Evolutionary conservation across 2,329 filamentous ascomycete species (phyloP), one percentile per base, ranked within the genome.

Genomic region (Drechslerella coelobrocha): DNA sequence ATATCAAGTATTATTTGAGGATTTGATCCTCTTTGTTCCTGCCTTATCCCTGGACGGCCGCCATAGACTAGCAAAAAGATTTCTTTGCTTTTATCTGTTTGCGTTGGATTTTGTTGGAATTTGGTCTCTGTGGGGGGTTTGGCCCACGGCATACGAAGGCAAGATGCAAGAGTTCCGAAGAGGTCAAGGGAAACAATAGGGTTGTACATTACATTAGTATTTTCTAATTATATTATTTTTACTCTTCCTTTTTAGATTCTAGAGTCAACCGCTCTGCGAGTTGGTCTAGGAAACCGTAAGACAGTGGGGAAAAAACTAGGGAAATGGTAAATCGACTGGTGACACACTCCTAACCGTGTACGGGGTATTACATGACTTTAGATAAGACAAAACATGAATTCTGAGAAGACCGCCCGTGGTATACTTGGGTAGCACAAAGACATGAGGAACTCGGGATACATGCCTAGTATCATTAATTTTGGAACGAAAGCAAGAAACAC

Each of bases 191-290:
- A 14, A 57, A 45, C 7, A 45, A 59, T 27, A 29, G 27, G 17
- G 31, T 57, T 59, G 31, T 59, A 62, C 57, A 62, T 61, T 57
- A 53, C 62, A 24, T 55, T 5, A 48, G n/a, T n/a, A n/a, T n/a
- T n/a, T n/a, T 62, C 65, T 69, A 62, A 59, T 69, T 69, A 69
- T 57, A 69, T 69, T 37, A 47, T 54, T 41, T 60, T 14, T 21
- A n/a, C n/a, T n/a, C n/a, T n/a, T n/a, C n/a, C n/a, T n/a, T n/a
- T n/a, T n/a, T n/a, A n/a, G n/a, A n/a, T n/a, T n/a, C n/a, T n/a
- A n/a, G n/a, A n/a, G n/a, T n/a, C n/a, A n/a, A n/a, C n/a, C n/a
- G n/a, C n/a, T n/a, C n/a, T n/a, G n/a, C n/a, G n/a, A n/a, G n/a
- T n/a, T n/a, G n/a, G n/a, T n/a, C n/a, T n/a, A n/a, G n/a, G n/a